Evolutionary conservation across 305 asterid genomes (phyloP), one percentile per base, ranked within the genome.

Genomic region (Fraxinus xanthoxyloides): DNA sequence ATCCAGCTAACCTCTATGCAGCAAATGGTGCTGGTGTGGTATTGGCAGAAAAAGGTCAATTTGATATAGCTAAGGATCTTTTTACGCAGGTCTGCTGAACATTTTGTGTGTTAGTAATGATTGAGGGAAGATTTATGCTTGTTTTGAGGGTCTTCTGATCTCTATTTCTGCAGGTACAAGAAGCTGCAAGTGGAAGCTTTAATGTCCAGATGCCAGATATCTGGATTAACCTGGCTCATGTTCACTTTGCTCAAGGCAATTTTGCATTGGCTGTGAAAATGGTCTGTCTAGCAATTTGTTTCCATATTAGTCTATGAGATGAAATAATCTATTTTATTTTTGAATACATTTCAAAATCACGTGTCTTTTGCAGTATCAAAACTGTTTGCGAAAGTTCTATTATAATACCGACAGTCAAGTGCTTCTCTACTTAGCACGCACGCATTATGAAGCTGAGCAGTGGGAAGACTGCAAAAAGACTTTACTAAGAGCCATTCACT

Each of bases 21-120:
- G 99, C 99, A 59, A 96, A 96, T 88, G 99, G 99, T 3, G 97
- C 99, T 80, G 99, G 97, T 77, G 92, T 96, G 93, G 97, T 94
- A 76, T 90, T 91, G 84, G 98, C 99, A 26, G 99, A 94, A 88
- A 96, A 90, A 82, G 98, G 99, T 79, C 98, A 94, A 88, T 94
- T 94, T 89, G 99, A 96, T 91, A 89, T 92, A 77, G 94, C 99
- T 31, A 96, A 96, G 89, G 98, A 96, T 89, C 94, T 96, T 75
- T 96, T 96, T 87, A 96, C 98, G 38, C 99, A 96, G 99, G 99
- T 96, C 73, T 54, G 87, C 78, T 76, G 65, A 83, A 77, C 85
- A 82, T 82, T 54, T 75, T 84, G 30, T 86, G 30, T 80, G 56
- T 43, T 86, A 24, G 40, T 54, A 78, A 13, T 19, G 56, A 80